A percentile compares a stretch with the other conserved stretches of the same genome.
Conservation (phyloP, 192 early-diverging fungal genomes). For the Entrophospora sp. region DNA sequence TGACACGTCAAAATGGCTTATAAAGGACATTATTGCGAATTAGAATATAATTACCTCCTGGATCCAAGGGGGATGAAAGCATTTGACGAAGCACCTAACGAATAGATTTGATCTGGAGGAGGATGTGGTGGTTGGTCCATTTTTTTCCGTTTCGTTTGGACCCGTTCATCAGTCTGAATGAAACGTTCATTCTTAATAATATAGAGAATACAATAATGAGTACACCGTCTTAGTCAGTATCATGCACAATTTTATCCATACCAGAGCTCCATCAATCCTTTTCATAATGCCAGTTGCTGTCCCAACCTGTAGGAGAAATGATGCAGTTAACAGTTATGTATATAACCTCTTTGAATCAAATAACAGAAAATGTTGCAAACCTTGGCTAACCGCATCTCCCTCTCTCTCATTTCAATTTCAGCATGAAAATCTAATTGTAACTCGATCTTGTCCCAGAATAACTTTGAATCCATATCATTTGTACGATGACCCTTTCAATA, state of each 20-base stretch:
- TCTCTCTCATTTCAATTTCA: not conserved
- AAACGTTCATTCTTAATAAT: not conserved
- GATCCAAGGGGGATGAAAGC: conserved; percentile 1
- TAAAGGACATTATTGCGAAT: not conserved
- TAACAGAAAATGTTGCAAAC: not conserved
- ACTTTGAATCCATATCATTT: not conserved
- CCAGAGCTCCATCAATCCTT: not conserved
- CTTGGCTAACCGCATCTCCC: not conserved
- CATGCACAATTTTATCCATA: not conserved
- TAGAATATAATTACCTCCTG: conserved; percentile 5
- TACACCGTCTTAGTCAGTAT: not conserved
- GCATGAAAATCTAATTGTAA: not conserved
- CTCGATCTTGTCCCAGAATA: not conserved
- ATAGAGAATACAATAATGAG: not conserved
- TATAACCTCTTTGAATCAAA: no score
- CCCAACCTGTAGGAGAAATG: not conserved
- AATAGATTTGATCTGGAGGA: not conserved
- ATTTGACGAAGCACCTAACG: not conserved
- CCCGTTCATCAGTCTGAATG: not conserved
- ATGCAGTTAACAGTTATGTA: not conserved
- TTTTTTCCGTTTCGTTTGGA: not conserved
- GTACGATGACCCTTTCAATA: not conserved
- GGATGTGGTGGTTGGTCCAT: not conserved
- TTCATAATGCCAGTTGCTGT: not conserved
- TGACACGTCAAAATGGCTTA: conserved; percentile 1